Evolutionary conservation across 2,329 filamentous ascomycete species (phyloP).

Genomic region (Salinomyces thailandicus): DNA sequence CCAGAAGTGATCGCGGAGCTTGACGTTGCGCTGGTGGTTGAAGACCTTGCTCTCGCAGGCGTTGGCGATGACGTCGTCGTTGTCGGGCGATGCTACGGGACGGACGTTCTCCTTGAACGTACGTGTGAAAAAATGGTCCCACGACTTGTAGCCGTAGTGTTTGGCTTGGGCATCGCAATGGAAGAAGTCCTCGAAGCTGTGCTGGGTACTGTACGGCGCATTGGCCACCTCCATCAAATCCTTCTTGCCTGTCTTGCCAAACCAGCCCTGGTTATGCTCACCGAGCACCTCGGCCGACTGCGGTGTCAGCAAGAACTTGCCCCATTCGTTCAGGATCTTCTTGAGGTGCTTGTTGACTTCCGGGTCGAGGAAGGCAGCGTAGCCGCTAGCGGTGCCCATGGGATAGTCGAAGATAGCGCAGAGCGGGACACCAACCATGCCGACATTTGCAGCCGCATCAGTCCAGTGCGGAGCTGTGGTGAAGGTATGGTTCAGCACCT

Average conservation of each 20-base stretch:
- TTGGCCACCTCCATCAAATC: conserved; percentile 28
- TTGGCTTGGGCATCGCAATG: conserved; percentile 46
- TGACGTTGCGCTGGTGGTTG: conserved; percentile 41
- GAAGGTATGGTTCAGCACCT: conserved; percentile 50
- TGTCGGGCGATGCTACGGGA: conserved; percentile 47
- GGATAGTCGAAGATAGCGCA: conserved; percentile 50
- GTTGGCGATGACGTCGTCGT: conserved; percentile 49
- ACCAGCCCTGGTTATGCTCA: conserved; percentile 30
- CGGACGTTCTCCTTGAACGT: conserved; percentile 45
- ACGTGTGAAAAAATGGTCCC: conserved; percentile 63
- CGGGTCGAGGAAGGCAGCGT: conserved; percentile 43
- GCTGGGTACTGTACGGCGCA: conserved; percentile 15
- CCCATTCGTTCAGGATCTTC: conserved; percentile 43
- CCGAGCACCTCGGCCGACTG: conserved; percentile 30
- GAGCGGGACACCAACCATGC: conserved; percentile 46
- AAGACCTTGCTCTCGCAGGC: conserved; percentile 55
- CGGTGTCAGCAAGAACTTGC: conserved; percentile 26
- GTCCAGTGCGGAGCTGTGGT: conserved; percentile 33
- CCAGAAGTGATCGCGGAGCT: conserved; percentile 54
- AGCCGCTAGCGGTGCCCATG: conserved; percentile 46
- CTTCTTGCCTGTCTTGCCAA: conserved; percentile 29
- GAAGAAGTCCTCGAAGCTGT: conserved; percentile 44
- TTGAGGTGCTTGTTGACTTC: conserved; percentile 44
- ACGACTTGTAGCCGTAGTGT: conserved; percentile 53
- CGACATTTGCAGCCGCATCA: conserved; percentile 28